These are phyloP conservation scores for Stenogyne calaminthoides DNA, from an alignment of 305 asterid species.

Conservation along the genomic window DNA sequence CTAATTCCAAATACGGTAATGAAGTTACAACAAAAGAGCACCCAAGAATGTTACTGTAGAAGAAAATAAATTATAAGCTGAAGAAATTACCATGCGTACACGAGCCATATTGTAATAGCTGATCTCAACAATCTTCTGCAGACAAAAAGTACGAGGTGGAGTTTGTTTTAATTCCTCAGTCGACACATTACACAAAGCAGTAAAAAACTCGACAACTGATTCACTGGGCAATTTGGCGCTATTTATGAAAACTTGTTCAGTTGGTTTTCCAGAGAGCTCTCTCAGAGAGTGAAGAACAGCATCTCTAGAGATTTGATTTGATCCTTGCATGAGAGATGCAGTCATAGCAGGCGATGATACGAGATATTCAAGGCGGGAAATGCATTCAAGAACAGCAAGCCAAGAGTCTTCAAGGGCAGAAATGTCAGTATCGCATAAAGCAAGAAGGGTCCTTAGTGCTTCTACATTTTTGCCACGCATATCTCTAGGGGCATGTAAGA, in stretches of 20 bases:
- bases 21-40: constrained; percentile 3
- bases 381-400: constrained; percentile 88
- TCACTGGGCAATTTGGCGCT: constrained; percentile 92
- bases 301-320: constrained; percentile 89
- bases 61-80: constrained; percentile 25
- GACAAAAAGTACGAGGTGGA: constrained; percentile 93
- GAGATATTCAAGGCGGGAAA: constrained; percentile 92
- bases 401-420: constrained; percentile 92
- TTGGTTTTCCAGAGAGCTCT: constrained; percentile 93
- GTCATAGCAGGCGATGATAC: constrained; percentile 83
- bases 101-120: constrained; percentile 99
- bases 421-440: constrained; percentile 72
- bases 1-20: constrained; percentile 1
- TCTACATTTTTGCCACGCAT: constrained; percentile 93
- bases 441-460: constrained; percentile 85
- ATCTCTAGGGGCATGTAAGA: constrained; percentile 96
- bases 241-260: constrained; percentile 83
- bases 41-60: neutral
- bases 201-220: constrained; percentile 91
- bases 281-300: constrained; percentile 79
- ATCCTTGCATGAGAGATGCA: constrained; percentile 92
- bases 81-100: constrained; percentile 84
- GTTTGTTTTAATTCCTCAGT: constrained; percentile 92
- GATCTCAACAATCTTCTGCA: constrained; percentile 93
- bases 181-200: constrained; percentile 88